Base-by-base conservation (phyloP, 148 eudicot species). In the Arbutus unedo region DNA sequence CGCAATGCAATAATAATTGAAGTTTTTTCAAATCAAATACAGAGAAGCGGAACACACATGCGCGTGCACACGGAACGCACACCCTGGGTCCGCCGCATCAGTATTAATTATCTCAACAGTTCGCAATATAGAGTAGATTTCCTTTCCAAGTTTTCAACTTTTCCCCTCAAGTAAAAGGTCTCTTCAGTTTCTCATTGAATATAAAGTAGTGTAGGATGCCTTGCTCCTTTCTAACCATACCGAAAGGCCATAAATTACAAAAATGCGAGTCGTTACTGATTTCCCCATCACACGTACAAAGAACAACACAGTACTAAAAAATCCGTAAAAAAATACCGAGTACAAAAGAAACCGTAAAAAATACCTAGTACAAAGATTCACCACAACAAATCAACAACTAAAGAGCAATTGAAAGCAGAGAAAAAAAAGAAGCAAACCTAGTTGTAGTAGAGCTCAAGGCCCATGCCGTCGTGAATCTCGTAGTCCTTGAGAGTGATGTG, bases 391-490 rank as follows among this genome's bases (percentile, higher is more conserved):
- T 6, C 10, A 44, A 41, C n/a, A 70, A 15, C 48, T 11, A 43
- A 48, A 67, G 2, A 67, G 14, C 6, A 38, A 67, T 67, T 67
- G 44, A 25, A 38, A 67, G 72, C 2, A 62, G 3, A 67, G 72
- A 18, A 62, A 3, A 10, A 67, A 16, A 59, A 19, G 66, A 23
- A 2, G 43, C 70, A 23, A 64, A 81, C 23, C 74, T 79, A 95
- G n/a, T 93, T 91, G 93, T 95, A 95, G 91, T 95, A 95, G 84
- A 95, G 96, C 84, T 95, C 98, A 68, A 95, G 98, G 71, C 97
- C 98, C 97, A 95, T 95, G 88, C 98, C 98, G 73, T 95, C 98
- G 76, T 93, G 98, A 72, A 95, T 93, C 89, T 95, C 98, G 81
- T 95, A 95, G 84, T 95, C 98, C 74, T 75, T 72, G 51, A 95